Conservation (phyloP, 1,139 yeast species). For the Scheffersomyces quercinus region DNA sequence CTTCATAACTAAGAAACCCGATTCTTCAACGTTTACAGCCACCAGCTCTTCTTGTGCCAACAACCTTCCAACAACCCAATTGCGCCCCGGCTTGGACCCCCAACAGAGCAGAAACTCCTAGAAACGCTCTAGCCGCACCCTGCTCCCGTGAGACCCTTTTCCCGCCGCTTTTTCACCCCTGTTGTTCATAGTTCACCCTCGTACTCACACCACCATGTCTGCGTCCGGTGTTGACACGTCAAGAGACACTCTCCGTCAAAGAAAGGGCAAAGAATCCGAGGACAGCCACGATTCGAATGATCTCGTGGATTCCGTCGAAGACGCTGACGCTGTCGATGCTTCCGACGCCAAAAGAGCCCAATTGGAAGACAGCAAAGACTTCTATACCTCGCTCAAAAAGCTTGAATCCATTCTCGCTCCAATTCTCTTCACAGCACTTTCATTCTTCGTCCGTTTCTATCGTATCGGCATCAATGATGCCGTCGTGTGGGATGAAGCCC, state of each 20-base stretch:
- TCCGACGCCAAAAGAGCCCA: constrained; percentile 24
- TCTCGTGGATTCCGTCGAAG: neutral
- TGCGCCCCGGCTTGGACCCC: no score
- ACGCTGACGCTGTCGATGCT: constrained; percentile 17
- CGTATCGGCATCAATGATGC: constrained; percentile 49
- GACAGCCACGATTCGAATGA: constrained; percentile 3
- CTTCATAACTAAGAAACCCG: no score
- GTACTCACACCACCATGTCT: constrained; percentile 19
- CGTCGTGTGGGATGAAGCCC: constrained; percentile 70
- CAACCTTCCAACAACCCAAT: no score
- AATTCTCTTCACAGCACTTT: constrained; percentile 45
- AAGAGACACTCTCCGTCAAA: constrained; percentile 21
- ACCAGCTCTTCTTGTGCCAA: no score
- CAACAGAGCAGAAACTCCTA: no score
- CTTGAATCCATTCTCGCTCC: constrained; percentile 46
- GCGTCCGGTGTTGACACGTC: constrained; percentile 24
- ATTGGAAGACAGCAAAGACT: constrained; percentile 33
- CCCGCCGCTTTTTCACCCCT: no score
- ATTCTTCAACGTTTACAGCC: no score
- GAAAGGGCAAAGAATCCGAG: constrained; percentile 13
- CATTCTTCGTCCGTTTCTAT: constrained; percentile 55
- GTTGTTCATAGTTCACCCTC: no score
- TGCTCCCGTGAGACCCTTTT: no score
- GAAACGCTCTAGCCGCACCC: no score
- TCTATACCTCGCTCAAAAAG: constrained; percentile 28